Evolutionary conservation across 2,329 filamentous ascomycete genomes (phyloP).

Genomic region (Coniella lustricola): DNA sequence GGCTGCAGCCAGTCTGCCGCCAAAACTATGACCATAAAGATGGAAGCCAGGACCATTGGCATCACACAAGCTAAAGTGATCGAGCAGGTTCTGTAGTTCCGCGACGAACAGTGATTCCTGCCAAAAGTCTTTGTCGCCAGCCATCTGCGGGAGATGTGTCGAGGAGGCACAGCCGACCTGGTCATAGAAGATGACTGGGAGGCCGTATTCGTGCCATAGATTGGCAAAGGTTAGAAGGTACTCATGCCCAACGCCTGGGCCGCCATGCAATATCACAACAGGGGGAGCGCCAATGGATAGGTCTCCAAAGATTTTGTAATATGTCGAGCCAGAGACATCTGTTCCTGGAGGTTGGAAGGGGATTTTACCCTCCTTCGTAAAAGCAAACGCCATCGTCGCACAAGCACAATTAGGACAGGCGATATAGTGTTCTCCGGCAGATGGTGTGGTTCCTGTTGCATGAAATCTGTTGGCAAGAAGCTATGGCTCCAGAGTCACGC

Average conservation of each 20-base stretch:
- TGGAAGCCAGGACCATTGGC: conserved; percentile 11
- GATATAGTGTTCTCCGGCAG: too few relatives aligned
- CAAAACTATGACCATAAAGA: conserved; percentile 5
- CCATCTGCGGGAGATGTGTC: conserved; percentile 38
- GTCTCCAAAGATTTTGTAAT: conserved; percentile 12
- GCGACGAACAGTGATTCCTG: conserved; percentile 19
- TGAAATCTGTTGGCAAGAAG: too few relatives aligned
- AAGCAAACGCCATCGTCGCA: background rate
- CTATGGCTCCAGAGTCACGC: too few relatives aligned
- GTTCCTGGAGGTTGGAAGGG: conserved; percentile 1
- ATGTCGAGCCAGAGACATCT: conserved; percentile 1
- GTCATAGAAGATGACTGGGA: conserved; percentile 45
- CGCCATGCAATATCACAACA: conserved; percentile 29
- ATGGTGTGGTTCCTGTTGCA: too few relatives aligned
- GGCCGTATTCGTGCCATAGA: conserved; percentile 16
- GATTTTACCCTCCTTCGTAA: conserved; percentile 1
- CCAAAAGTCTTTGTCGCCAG: conserved; percentile 19
- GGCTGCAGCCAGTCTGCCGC: conserved; percentile 1
- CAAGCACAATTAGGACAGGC: too few relatives aligned
- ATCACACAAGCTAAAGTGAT: conserved; percentile 13
- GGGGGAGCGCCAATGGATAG: background rate
- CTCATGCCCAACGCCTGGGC: conserved; percentile 36
- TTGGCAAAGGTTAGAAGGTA: conserved; percentile 25
- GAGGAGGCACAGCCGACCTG: conserved; percentile 43
- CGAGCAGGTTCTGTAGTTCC: conserved; percentile 21